These are phyloP conservation scores for Mortierella sp. DNA, from an alignment of 371 early-diverging fungal genomes.

Conservation along the genomic window DNA sequence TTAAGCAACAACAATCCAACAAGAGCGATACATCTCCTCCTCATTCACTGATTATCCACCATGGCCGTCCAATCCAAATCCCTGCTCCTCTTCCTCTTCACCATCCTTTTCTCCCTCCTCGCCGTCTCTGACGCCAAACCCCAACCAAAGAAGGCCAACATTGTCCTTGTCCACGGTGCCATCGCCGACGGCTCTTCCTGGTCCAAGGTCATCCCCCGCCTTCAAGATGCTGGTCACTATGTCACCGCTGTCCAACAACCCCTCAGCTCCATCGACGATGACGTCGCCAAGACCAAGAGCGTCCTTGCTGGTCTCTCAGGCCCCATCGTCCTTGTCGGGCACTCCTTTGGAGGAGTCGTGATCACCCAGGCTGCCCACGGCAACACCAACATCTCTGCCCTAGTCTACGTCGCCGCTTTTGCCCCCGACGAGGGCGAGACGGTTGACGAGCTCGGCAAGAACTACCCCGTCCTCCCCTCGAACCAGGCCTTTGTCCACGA, in stretches of 20 bases:
- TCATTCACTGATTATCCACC: not conserved
- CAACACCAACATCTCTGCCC: slow-evolving; percentile 5
- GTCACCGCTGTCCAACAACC: slow-evolving; percentile 28
- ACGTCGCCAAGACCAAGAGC: slow-evolving; percentile 22
- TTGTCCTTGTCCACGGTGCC: slow-evolving; percentile 33
- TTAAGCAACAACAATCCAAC: not conserved
- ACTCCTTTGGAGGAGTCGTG: slow-evolving; percentile 24
- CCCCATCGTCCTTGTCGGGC: slow-evolving; percentile 26
- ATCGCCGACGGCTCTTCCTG: slow-evolving; percentile 27
- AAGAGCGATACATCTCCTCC: not conserved
- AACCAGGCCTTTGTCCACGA: slow-evolving; percentile 2
- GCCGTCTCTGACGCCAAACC: not conserved
- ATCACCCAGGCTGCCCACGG: slow-evolving; percentile 15
- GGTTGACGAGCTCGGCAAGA: not conserved
- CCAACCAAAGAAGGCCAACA: slow-evolving; percentile 11
- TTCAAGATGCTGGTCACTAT: slow-evolving; percentile 9
- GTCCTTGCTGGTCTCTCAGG: slow-evolving; percentile 5
- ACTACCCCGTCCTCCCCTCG: slow-evolving; percentile 6
- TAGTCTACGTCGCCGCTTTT: slow-evolving; percentile 31
- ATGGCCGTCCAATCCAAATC: not conserved
- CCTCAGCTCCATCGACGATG: slow-evolving; percentile 18
- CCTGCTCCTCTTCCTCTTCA: not conserved
- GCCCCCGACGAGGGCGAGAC: slow-evolving; percentile 11
- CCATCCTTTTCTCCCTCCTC: not conserved
- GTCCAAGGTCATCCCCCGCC: slow-evolving; percentile 15